phyloP scores from a whole-genome alignment of 208 protist species.

The Herpetomonas tarakana region DNA sequence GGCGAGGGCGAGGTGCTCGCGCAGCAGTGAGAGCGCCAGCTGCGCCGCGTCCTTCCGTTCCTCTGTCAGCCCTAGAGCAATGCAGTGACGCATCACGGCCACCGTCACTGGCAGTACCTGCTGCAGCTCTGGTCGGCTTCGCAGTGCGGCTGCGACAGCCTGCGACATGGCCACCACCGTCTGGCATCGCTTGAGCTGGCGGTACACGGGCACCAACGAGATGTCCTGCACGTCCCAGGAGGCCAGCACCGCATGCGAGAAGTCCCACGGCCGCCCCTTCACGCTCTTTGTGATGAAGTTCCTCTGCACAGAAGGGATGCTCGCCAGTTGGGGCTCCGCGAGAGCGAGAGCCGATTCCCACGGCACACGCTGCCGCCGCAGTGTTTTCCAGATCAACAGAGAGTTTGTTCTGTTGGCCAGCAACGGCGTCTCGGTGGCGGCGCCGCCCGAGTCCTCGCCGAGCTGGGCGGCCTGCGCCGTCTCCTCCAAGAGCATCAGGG shows the following conservation, averaged over 20 bases:
- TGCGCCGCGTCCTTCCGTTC: constrained; percentile 6
- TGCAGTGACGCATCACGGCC: constrained; percentile 41
- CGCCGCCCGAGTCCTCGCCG: no score
- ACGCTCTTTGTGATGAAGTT: constrained; percentile 14
- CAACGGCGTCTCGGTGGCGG: no score
- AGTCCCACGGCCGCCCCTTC: constrained; percentile 9
- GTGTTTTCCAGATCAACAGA: constrained; percentile 42
- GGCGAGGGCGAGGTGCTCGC: constrained; percentile 36
- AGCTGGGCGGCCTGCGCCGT: constrained; percentile 29
- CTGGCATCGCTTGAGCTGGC: constrained; percentile 14
- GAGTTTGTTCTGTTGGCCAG: constrained; percentile 26
- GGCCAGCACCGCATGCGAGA: constrained; percentile 23
- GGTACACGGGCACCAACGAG: constrained; percentile 24
- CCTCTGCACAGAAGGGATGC: constrained; percentile 29
- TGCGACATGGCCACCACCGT: constrained; percentile 53
- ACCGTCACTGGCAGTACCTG: constrained; percentile 59
- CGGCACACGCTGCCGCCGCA: constrained; percentile 43
- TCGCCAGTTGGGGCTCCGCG: constrained; percentile 33
- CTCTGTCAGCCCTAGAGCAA: constrained; percentile 22
- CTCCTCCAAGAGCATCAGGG: constrained; percentile 25
- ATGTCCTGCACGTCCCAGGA: constrained; percentile 28
- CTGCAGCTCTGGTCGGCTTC: constrained; percentile 39
- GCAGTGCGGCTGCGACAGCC: constrained; percentile 40
- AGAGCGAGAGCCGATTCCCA: constrained; percentile 45
- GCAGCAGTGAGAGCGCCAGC: constrained; percentile 44